phyloP scores from a whole-genome alignment of 208 protist species.

The Borovskyia barvae region DNA sequence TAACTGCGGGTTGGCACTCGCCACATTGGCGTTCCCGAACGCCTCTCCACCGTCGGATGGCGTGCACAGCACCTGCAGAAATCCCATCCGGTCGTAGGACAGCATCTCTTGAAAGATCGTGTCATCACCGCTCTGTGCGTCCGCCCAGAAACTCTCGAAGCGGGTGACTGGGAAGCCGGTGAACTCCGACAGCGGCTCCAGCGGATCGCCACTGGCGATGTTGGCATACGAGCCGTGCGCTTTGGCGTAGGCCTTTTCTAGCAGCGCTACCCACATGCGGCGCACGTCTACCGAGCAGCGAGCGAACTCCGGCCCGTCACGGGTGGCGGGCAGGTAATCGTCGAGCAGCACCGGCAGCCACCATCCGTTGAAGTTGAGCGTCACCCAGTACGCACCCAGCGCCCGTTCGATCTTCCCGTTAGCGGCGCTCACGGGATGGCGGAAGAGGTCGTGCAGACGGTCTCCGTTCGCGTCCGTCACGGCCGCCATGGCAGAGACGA shows the following conservation, averaged over 20 bases:
- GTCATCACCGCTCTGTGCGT: constrained; percentile 33
- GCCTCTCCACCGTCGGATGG: constrained; percentile 38
- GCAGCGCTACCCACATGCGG: constrained; percentile 80
- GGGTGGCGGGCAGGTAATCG: constrained; percentile 70
- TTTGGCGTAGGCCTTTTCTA: constrained; percentile 90
- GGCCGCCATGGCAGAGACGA: constrained; percentile 65
- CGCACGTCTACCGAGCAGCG: constrained; percentile 56
- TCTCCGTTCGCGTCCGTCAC: constrained; percentile 39
- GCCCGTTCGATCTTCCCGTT: constrained; percentile 54
- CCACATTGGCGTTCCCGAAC: constrained; percentile 36
- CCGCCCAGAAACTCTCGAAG: constrained; percentile 59
- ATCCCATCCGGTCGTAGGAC: constrained; percentile 38
- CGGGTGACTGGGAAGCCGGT: constrained; percentile 76
- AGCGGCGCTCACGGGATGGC: constrained; percentile 52
- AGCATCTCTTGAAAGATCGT: constrained; percentile 55
- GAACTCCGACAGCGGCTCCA: constrained; percentile 72
- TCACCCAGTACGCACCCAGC: constrained; percentile 75
- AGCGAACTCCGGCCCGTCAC: constrained; percentile 57
- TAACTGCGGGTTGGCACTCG: constrained; percentile 35
- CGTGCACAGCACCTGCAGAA: constrained; percentile 72
- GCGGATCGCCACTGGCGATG: constrained; percentile 73
- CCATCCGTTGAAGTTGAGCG: constrained; percentile 82
- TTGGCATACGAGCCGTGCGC: constrained; percentile 78
- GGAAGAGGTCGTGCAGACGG: constrained; percentile 58
- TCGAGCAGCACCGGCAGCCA: constrained; percentile 79